phyloP scores from a whole-genome alignment of 306 rosid species.

The Rosa chinensis region DNA sequence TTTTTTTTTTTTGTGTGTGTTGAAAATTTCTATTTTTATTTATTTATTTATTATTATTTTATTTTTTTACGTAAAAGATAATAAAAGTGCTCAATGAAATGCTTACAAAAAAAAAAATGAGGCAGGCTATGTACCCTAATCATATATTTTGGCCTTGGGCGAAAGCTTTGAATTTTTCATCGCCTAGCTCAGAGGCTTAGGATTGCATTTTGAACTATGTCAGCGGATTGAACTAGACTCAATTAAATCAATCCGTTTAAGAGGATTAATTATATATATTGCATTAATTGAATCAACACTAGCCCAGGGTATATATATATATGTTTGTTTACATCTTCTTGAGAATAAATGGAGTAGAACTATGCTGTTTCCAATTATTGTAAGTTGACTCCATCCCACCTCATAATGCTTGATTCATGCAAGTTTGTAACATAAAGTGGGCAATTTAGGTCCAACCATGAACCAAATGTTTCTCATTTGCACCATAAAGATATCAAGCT shows the following conservation, averaged over 20 bases:
- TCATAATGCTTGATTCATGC: constrained; percentile 6
- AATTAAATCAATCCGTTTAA: neutral
- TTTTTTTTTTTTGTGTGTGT: no score
- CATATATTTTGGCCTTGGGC: no score
- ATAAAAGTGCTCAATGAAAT: no score
- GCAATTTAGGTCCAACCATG: neutral
- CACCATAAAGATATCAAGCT: neutral
- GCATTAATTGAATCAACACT: neutral
- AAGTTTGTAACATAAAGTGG: neutral
- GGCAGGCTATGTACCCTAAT: no score
- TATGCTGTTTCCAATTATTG: neutral
- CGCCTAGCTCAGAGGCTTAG: no score
- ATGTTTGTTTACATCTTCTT: neutral
- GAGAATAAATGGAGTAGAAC: neutral
- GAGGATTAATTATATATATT: neutral
- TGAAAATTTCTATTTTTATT: no score
- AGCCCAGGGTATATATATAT: no score
- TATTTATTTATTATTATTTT: no score
- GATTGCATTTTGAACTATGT: neutral
- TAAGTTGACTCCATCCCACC: neutral
- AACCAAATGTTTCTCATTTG: neutral
- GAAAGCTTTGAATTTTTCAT: no score
- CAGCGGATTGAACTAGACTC: neutral
- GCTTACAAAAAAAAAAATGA: no score
- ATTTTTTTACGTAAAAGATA: no score